Base-by-base conservation (phyloP, 768 basidiomycete genomes). In the Sistotremastrum suecicum region DNA sequence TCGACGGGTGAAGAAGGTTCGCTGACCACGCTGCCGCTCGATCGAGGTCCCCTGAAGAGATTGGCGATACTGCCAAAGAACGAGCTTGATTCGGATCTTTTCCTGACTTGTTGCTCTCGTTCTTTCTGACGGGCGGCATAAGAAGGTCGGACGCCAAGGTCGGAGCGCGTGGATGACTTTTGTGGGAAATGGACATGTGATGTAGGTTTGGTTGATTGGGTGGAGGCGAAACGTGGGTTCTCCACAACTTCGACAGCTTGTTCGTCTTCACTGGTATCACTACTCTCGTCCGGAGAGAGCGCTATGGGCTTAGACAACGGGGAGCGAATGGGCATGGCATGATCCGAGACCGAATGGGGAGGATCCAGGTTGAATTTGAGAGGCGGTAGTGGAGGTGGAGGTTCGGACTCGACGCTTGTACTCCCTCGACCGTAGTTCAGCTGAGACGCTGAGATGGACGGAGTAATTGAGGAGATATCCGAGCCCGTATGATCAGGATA, bases 31-130 rank as follows among this genome's bases (percentile, higher is more conserved):
- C 38, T 44, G 20, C 20, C 20, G 20, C 20, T 20, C 20, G 20
- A 20, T 20, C 20, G 20, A 20, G 20, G 20, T 20, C 20, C 20
- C 30, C 52, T 57, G 55, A 77, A 76, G 11, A 75, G 56, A 7
- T 66, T 67, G 7, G 63, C 64, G 43, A 76, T 52, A 37, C 70
- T 69, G 32, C 69, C 70, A 35, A 76, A 65, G 45, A 76, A 66
- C 12, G 61, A 45, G 3, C 28, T 41, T 42, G 50, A 48, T 48
- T 43, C 51, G 43, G 49, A 56, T 4, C 55, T 49, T 12, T 48
- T 52, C 42, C 51, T 41, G 41, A 41, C 4, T 5, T 33, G 41
- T n/a, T 5, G 8, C 11, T 20, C 37, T 10, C 12, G 37, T 10
- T 38, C 12, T 38, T 38, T 39, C 37, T 20, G 8, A 34, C 36